phyloP scores from a whole-genome alignment of 495 filamentous ascomycete species.

The Chaetomium tenue region DNA sequence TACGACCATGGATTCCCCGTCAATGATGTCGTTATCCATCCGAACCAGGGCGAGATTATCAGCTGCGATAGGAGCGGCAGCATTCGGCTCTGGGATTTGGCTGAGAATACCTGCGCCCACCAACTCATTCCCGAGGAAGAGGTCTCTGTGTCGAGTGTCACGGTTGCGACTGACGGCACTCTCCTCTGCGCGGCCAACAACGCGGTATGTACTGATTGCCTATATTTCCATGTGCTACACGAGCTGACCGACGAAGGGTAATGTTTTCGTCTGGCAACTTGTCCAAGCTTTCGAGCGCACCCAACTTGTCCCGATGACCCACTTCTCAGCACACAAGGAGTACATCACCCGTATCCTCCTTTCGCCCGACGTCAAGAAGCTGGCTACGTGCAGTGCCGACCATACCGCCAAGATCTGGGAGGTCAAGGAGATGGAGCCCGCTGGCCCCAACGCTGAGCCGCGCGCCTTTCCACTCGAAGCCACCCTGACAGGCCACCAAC shows the following conservation, averaged over 20 bases:
- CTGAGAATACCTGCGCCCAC: constrained; percentile 94
- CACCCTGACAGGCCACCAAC: constrained; percentile 88
- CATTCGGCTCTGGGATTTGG: constrained; percentile 93
- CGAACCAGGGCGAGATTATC: constrained; percentile 96
- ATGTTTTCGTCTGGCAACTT: constrained; percentile 95
- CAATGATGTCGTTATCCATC: constrained; percentile 97
- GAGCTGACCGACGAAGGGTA: constrained; percentile 59
- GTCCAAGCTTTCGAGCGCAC: constrained; percentile 79
- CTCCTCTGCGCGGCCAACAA: constrained; percentile 96
- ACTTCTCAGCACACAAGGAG: constrained; percentile 87
- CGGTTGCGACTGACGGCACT: constrained; percentile 90
- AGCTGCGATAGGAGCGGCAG: constrained; percentile 91
- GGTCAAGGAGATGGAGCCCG: constrained; percentile 60
- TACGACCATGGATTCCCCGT: constrained; percentile 84
- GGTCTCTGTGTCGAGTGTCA: constrained; percentile 86
- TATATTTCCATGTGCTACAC: neutral
- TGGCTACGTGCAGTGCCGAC: constrained; percentile 95
- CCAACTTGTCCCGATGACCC: constrained; percentile 83
- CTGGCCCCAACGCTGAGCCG: constrained; percentile 42
- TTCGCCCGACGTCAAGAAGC: constrained; percentile 93
- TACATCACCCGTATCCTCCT: constrained; percentile 95
- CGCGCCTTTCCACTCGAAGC: constrained; percentile 75
- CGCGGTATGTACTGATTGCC: constrained; percentile 53
- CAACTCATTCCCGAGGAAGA: constrained; percentile 97
- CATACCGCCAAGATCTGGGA: constrained; percentile 98